phyloP scores from a whole-genome alignment of 345 rosid genomes.

The Pugionium cornutum region DNA sequence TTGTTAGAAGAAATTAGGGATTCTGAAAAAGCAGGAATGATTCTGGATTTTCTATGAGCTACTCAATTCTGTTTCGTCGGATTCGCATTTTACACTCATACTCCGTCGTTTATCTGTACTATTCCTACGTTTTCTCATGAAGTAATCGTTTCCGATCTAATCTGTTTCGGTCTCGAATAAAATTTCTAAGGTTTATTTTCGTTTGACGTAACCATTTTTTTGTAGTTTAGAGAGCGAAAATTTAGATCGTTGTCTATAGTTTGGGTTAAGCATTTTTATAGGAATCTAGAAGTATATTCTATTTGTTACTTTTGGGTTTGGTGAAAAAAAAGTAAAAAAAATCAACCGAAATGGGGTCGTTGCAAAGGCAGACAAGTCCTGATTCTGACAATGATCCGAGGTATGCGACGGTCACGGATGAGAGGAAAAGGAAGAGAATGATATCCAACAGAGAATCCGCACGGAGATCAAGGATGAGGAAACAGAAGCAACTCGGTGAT shows the following conservation, averaged over 20 bases:
- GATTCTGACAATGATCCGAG: conserved; percentile 70
- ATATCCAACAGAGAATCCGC: conserved; percentile 89
- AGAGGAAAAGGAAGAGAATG: conserved; percentile 87
- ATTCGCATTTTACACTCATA: conserved; percentile 81
- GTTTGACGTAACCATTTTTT: conserved; percentile 11
- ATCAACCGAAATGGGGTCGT: conserved; percentile 42
- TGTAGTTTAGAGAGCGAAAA: conserved; percentile 20
- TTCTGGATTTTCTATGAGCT: conserved; percentile 59
- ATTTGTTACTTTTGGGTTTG: conserved; percentile 3
- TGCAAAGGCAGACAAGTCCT: conserved; percentile 52
- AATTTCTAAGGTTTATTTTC: neutral
- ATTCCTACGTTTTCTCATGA: conserved; percentile 85
- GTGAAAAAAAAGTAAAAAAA: conserved; percentile 14
- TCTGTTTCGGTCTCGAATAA: neutral
- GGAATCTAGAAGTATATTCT: conserved; percentile 15
- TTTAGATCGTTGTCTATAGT: conserved; percentile 5
- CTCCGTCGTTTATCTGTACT: conserved; percentile 90
- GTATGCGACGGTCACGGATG: conserved; percentile 49
- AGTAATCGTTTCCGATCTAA: conserved; percentile 29
- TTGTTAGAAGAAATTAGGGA: conserved; percentile 14
- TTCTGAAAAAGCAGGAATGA: conserved; percentile 41
- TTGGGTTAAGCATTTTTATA: neutral
- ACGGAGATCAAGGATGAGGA: conserved; percentile 75
- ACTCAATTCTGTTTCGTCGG: conserved; percentile 60
- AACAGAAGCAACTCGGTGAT: conserved; percentile 71